Percentiles rank a stretch among this genome's conserved stretches.
phyloP scores from a whole-genome alignment of 208 protist genomes.

The Plasmodiophora brassicae region DNA sequence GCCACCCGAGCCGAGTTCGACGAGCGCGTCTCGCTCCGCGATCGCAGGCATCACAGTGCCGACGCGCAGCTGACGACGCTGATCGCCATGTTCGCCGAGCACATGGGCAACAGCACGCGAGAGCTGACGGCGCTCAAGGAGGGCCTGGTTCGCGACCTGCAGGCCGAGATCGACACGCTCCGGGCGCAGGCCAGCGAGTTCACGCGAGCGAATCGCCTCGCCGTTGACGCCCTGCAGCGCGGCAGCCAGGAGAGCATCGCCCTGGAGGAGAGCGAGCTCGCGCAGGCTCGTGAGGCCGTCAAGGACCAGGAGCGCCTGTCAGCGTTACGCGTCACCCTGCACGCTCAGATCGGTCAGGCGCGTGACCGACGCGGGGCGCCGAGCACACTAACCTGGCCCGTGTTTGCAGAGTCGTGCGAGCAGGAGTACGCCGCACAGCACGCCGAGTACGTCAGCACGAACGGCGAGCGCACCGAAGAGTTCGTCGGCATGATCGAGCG shows the following conservation, averaged over 20 bases:
- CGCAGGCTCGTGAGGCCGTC: neutral
- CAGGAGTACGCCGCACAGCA: neutral
- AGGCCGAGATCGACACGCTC: neutral
- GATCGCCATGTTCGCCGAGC: neutral
- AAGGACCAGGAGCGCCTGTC: constrained; percentile 22
- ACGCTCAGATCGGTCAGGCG: neutral
- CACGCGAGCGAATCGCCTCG: neutral
- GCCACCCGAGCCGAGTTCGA: neutral
- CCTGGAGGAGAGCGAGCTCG: neutral
- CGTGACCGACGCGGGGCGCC: neutral
- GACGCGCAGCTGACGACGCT: neutral
- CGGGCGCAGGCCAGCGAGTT: neutral
- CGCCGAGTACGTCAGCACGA: neutral
- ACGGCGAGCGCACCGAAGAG: neutral
- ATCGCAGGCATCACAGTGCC: neutral
- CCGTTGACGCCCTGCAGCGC: neutral
- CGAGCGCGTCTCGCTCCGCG: neutral
- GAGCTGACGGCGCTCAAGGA: neutral
- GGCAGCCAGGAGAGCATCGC: neutral
- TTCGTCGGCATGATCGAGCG: neutral
- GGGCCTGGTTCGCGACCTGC: neutral
- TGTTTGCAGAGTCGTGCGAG: neutral
- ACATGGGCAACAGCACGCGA: neutral
- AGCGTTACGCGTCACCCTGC: neutral
- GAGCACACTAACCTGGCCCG: neutral